phyloP scores from a whole-genome alignment of 257 asterid genomes.

The Nicotiana knightiana region DNA sequence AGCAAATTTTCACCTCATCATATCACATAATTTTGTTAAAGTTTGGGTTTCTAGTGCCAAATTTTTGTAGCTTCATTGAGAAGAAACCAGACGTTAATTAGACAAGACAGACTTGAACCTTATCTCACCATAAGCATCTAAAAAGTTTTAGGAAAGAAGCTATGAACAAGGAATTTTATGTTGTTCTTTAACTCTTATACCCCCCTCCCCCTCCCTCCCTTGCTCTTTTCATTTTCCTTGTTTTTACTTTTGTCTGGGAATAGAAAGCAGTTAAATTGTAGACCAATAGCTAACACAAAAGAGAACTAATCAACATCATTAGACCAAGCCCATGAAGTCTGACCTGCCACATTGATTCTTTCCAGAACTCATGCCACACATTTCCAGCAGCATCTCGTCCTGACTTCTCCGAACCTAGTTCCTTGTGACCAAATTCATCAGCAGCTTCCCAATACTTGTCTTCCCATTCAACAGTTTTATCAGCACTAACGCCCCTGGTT shows the following conservation, averaged over 20 bases:
- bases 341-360: slow-evolving; percentile 85
- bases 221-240: not conserved
- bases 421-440: slow-evolving; percentile 80
- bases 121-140: not conserved
- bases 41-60: not conserved
- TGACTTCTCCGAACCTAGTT: slow-evolving; percentile 97
- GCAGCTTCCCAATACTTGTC: slow-evolving; percentile 98
- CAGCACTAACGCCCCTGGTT: slow-evolving; percentile 70
- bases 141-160: not conserved
- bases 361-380: slow-evolving; percentile 94
- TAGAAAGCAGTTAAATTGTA: not conserved
- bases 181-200: not conserved
- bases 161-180: not conserved
- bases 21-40: not conserved
- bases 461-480: slow-evolving; percentile 80
- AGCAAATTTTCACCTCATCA: not conserved
- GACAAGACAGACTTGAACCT: not conserved
- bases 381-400: slow-evolving; percentile 91
- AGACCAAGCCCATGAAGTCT: slow-evolving; percentile 6
- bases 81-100: not conserved
- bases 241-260: not conserved
- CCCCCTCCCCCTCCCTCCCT: not conserved
- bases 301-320: not conserved
- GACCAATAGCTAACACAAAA: not conserved
- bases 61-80: not conserved